A percentile compares a stretch with the other conserved stretches of the same genome.
Conservation (phyloP, 2,329 filamentous ascomycete genomes). For the Beauveria australis region DNA sequence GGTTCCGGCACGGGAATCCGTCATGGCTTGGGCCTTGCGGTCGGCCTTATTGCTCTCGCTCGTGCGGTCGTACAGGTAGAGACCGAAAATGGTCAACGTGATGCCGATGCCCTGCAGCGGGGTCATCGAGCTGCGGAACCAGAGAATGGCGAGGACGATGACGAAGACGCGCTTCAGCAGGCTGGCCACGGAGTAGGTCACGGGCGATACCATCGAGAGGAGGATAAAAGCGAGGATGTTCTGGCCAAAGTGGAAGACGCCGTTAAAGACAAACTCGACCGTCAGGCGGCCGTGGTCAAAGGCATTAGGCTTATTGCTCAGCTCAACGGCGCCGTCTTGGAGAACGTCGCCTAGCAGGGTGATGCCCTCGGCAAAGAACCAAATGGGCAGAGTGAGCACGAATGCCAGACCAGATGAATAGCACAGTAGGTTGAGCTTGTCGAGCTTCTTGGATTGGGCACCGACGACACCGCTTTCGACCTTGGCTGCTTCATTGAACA, state of each 20-base stretch:
- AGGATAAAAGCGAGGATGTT: constrained; percentile 93
- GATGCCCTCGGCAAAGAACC: constrained; percentile 86
- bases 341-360: constrained; percentile 69
- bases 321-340: constrained; percentile 66
- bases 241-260: constrained; percentile 91
- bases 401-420: constrained; percentile 96
- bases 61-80: constrained; percentile 93
- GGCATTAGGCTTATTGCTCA: constrained; percentile 51
- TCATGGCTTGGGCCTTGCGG: constrained; percentile 63
- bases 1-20: constrained; percentile 21
- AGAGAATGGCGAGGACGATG: constrained; percentile 87
- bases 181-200: constrained; percentile 93
- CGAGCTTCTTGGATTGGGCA: constrained; percentile 65
- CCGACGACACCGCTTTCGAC: constrained; percentile 67
- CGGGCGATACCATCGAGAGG: constrained; percentile 86
- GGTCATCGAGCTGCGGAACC: constrained; percentile 90
- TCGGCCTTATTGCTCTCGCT: constrained; percentile 84
- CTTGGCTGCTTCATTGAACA: constrained; percentile 89
- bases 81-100: constrained; percentile 76
- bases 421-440: constrained; percentile 93
- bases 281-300: constrained; percentile 66
- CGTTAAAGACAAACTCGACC: constrained; percentile 94
- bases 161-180: constrained; percentile 97
- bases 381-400: constrained; percentile 78
- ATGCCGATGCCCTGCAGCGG: constrained; percentile 78